Base-by-base conservation (phyloP, 2,329 filamentous ascomycete species). In the Thielaviopsis musarum region DNA sequence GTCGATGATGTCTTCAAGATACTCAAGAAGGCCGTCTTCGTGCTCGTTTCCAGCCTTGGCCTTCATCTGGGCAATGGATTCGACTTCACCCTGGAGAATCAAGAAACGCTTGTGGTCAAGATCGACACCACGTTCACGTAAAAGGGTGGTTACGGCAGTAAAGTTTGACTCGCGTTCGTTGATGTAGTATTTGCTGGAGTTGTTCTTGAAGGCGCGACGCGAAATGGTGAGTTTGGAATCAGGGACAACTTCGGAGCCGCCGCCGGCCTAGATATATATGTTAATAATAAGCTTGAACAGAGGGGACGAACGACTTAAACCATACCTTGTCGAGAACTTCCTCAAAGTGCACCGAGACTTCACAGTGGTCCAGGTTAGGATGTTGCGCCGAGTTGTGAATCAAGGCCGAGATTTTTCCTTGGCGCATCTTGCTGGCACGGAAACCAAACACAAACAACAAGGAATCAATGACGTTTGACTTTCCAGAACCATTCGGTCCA, bases 11-110 rank as follows among this genome's bases (percentile, higher is more conserved):
- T 98, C 93, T 70, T 98, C 93, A 0, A 98, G 81, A 64, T 98
- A 98, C 70, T 98, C 93, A 19, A 98, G 77, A 3, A 98, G 79
- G 13, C 93, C 93, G 67, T 98, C 93, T 62, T 98, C 93, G 67
- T 97, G 91, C 70, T 98, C 93, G 66, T 88, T 91, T 51, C 80
- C 84, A 3, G 94, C 93, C 71, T 98, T 98, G 19, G 94, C 79
- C 72, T 98, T 98, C 93, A 98, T 98, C 72, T 97, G 93, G 6
- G 93, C 91, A 68, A 98, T 98, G 0, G 91, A 96, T 70, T 98
- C 93, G 61, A 98, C 93, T 70, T 98, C 93, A 67, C 93, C 93
- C 71, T 98, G 93, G 12, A 98, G 75, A 67, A 98, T 98, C 58
- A 98, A 74, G 73, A 98, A 98, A 62, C 93, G 88, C 73, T 98